Percentiles rank a stretch among this genome's conserved stretches.
phyloP scores from a whole-genome alignment of 83 land plant genomes.

The Thuja plicata region DNA sequence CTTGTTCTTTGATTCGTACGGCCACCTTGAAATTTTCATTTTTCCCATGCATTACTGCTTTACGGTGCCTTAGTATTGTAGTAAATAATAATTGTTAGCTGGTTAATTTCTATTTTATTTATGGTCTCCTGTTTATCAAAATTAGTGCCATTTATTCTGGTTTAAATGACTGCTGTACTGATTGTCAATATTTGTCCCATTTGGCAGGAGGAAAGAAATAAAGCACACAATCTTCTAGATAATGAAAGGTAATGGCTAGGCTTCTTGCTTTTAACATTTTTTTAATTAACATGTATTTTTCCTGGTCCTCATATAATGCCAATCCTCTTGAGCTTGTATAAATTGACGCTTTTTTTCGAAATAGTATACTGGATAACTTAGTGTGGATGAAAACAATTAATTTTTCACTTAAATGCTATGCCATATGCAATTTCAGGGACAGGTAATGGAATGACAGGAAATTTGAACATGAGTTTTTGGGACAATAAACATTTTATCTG shows the following conservation, averaged over 20 bases:
- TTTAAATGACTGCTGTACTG: not conserved
- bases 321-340: not conserved
- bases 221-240: constrained; percentile 43
- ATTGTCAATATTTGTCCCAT: constrained; percentile 3
- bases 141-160: not conserved
- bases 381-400: not conserved
- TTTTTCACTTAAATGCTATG: too few relatives aligned
- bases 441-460: too few relatives aligned
- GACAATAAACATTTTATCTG: not conserved
- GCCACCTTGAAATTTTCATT: not conserved
- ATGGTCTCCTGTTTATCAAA: not conserved
- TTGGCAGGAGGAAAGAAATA: constrained; percentile 67
- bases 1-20: not conserved
- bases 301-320: not conserved
- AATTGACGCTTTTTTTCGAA: not conserved
- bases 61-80: not conserved
- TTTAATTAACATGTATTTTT: not conserved
- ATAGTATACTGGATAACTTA: not conserved
- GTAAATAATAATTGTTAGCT: not conserved
- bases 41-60: not conserved
- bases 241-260: constrained; percentile 37
- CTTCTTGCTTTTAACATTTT: not conserved
- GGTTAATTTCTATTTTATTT: not conserved
- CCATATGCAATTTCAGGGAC: not conserved
- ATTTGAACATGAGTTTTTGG: not conserved